phyloP scores from a whole-genome alignment of 2,329 filamentous ascomycete genomes.

The Remersonia thermophila region DNA sequence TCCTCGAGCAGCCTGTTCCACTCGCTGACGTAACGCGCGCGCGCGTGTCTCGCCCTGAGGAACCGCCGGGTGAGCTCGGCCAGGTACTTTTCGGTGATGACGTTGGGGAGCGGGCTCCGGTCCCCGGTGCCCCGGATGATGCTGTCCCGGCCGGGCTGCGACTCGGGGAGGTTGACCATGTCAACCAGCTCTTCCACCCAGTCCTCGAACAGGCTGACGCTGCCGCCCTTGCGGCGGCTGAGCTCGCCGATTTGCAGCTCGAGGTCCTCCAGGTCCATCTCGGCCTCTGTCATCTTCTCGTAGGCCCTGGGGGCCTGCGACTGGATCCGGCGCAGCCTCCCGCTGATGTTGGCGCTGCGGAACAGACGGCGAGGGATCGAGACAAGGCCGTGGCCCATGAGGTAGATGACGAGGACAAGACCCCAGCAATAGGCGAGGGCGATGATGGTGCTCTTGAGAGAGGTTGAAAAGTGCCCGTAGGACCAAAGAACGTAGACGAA shows the following conservation, averaged over 20 bases:
- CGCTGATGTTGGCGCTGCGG: slow-evolving; percentile 64
- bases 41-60: slow-evolving; percentile 69
- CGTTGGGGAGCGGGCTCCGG: slow-evolving; percentile 47
- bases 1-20: slow-evolving; percentile 71
- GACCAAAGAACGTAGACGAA: slow-evolving; percentile 73
- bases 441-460: slow-evolving; percentile 78
- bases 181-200: slow-evolving; percentile 95
- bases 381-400: slow-evolving; percentile 95
- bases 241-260: slow-evolving; percentile 73
- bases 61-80: slow-evolving; percentile 79
- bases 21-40: slow-evolving; percentile 69
- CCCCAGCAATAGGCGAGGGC: slow-evolving; percentile 92
- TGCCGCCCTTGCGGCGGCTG: slow-evolving; percentile 67
- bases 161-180: slow-evolving; percentile 56
- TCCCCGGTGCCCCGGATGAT: slow-evolving; percentile 29
- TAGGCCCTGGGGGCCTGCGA: slow-evolving; percentile 67
- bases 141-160: slow-evolving; percentile 29
- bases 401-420: slow-evolving; percentile 78
- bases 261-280: slow-evolving; percentile 65
- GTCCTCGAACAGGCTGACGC: slow-evolving; percentile 63
- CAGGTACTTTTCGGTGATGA: slow-evolving; percentile 87
- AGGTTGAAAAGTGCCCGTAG: slow-evolving; percentile 58
- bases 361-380: slow-evolving; percentile 75
- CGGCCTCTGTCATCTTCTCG: slow-evolving; percentile 77
- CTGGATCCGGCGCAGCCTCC: slow-evolving; percentile 63